Base-by-base conservation (phyloP, 352 stramenopile genomes). In the Pythium utonaiense region DNA sequence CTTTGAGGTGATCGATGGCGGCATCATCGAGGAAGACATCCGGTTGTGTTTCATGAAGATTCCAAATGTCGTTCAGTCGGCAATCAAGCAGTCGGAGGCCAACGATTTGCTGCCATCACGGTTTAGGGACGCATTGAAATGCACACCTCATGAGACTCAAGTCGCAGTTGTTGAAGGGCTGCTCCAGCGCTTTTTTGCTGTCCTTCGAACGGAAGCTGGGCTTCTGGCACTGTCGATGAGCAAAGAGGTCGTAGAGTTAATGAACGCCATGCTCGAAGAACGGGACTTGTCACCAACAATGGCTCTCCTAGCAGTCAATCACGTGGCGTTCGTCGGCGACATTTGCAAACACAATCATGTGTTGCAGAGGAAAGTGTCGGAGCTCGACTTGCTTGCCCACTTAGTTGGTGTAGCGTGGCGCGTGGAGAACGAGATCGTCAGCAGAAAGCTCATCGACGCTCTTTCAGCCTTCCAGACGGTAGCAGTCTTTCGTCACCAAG, bases 161-260 rank as follows among this genome's bases (percentile, higher is more conserved):
- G 16, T 41, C 22, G 5, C 12, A 25, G n/a, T 51, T 2, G 13
- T 56, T 13, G 52, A 66, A 42, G 51, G 22, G 13, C 51, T 67
- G 1, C 45, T 61, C 6, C 42, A 36, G 3, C 44, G 60, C 14
- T 62, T 53, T 33, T 67, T 61, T 57, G 45, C 59, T 25, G 60
- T 57, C 34, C 52, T 51, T 13, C 33, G 36, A 14, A 57, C 40
- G 17, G 24, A 57, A 17, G 17, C 21, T 8, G 53, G 42, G 17
- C 34, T 57, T n/a, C 10, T 34, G 8, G 17, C 24, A 10, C 36
- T 66, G 16, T 30, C 22, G 16, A 41, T 60, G 27, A 44, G 17
- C 2, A 30, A 60, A 10, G 40, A 51, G 31, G n/a, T 66, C 6
- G 50, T 66, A 24, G 8, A 28, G 14, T 27, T 58, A 12, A 10